Percentiles rank a stretch among this genome's conserved stretches.
Conservation (phyloP, 495 filamentous ascomycete species). For the Neurospora sp. region DNA sequence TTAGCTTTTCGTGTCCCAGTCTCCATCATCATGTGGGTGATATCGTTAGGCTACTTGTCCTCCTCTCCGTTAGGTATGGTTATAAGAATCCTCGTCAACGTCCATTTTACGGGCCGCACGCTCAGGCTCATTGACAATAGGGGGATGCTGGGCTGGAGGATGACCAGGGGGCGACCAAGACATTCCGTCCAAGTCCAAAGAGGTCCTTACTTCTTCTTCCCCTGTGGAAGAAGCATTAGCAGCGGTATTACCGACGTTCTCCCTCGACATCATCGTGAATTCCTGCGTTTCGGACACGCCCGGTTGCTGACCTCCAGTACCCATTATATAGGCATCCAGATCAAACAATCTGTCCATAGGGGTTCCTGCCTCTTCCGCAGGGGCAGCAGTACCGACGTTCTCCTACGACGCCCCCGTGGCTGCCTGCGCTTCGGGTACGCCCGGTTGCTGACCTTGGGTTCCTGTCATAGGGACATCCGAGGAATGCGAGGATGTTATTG, state of each 20-base stretch:
- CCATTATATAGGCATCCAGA: background rate
- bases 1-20: too few species aligned
- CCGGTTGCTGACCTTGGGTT: background rate
- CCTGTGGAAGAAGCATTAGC: background rate
- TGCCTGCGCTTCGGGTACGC: background rate
- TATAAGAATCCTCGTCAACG: conserved; percentile 79
- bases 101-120: conserved; percentile 90
- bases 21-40: too few species aligned
- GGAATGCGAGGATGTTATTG: background rate
- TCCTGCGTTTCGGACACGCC: background rate
- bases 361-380: background rate
- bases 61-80: conserved; percentile 74
- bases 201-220: background rate
- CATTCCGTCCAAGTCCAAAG: background rate
- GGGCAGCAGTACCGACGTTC: background rate
- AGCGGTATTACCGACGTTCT: background rate
- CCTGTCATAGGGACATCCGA: background rate
- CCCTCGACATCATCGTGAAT: too few species aligned
- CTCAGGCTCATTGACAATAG: conserved; percentile 53
- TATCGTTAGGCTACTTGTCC: conserved; percentile 38
- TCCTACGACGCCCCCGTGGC: background rate
- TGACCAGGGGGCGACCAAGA: conserved; percentile 19
- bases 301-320: background rate
- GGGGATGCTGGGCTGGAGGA: conserved; percentile 34
- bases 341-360: too few species aligned